Base-by-base conservation (phyloP, 108 stramenopile species). In the Fistulifera solaris region DNA sequence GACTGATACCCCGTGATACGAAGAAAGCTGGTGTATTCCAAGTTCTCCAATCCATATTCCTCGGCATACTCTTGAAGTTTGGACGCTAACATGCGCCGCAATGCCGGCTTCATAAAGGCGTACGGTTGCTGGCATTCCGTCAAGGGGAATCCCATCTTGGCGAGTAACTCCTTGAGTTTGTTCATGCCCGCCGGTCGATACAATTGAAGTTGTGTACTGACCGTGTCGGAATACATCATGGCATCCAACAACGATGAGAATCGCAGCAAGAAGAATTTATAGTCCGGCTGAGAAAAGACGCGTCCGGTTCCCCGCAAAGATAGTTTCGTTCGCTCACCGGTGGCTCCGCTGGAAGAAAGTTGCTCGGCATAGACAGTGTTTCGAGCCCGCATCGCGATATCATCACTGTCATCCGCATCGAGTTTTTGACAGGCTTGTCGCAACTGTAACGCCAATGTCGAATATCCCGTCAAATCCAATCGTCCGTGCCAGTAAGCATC, bases 91-190 rank as follows among this genome's bases (percentile, higher is more conserved):
- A 72, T 65, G 49, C 81, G 76, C 50, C 78, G 71, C 45, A 85
- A 53, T n/a, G 47, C 48, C 1, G 81, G 77, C 44, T 72, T 79
- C 72, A 93, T 85, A 61, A 87, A 87, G 1, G 74, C 75, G 72
- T 69, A 93, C 17, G 85, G 84, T 54, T 93, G 91, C 35, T 72
- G 63, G 63, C 86, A 87, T 56, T 80, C 72, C 22, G 79, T 72
- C 40, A 93, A 50, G 0, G 91, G 85, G 62, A 71, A 81, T 17
- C 91, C 91, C 91, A 93, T 87, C 56, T 80, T 86, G n/a, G 91
- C 91, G 58, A 93, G 54, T 66, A 88, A 49, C 57, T 93, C 86
- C 66, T 80, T 77, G 44, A 87, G 54, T 42, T 63, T 55, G 39
- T 70, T 69, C 61, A 67, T 67, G 21, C 91, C 91, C 22, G 58